A percentile compares a stretch with the other conserved stretches of the same genome.
These are phyloP conservation scores for Lithospermum erythrorhizon DNA, from an alignment of 257 asterid genomes.

Conservation along the genomic window DNA sequence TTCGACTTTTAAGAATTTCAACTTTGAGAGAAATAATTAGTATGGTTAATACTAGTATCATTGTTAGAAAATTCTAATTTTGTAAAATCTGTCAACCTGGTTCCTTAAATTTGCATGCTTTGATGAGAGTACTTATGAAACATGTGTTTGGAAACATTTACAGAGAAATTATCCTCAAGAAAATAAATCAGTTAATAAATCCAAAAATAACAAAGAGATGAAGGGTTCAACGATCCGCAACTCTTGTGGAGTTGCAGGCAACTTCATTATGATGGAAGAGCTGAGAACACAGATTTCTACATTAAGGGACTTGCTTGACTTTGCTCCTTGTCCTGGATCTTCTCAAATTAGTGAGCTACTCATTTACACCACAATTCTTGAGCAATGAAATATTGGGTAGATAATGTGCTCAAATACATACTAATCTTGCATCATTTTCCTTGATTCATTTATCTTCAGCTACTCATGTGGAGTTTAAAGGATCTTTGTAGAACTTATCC, in stretches of 20 bases:
- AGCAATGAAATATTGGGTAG: no score
- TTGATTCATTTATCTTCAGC: slow-evolving; percentile 18
- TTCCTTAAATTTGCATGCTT: no score
- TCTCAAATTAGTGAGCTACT: slow-evolving; percentile 53
- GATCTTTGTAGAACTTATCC: slow-evolving; percentile 53
- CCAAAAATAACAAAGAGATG: slow-evolving; percentile 18
- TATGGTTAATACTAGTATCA: no score
- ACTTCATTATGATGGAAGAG: slow-evolving; percentile 38
- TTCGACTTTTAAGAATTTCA: no score
- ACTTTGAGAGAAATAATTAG: no score
- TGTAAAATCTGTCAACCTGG: no score
- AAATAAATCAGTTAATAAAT: slow-evolving; percentile 15
- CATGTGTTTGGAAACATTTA: slow-evolving; percentile 13
- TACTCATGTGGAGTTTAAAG: slow-evolving; percentile 54
- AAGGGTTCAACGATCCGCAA: slow-evolving; percentile 24
- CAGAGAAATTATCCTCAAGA: slow-evolving; percentile 35
- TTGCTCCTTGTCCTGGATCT: slow-evolving; percentile 68
- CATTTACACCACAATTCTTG: background rate
- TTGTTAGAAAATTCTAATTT: no score
- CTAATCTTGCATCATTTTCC: background rate
- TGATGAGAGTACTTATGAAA: background rate
- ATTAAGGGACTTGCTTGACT: slow-evolving; percentile 76
- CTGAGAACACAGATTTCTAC: slow-evolving; percentile 50
- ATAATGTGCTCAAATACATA: no score
- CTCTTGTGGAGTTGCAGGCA: slow-evolving; percentile 35